Base-by-base conservation (phyloP, 495 filamentous ascomycete genomes). In the Hypoxylon fragiforme region DNA sequence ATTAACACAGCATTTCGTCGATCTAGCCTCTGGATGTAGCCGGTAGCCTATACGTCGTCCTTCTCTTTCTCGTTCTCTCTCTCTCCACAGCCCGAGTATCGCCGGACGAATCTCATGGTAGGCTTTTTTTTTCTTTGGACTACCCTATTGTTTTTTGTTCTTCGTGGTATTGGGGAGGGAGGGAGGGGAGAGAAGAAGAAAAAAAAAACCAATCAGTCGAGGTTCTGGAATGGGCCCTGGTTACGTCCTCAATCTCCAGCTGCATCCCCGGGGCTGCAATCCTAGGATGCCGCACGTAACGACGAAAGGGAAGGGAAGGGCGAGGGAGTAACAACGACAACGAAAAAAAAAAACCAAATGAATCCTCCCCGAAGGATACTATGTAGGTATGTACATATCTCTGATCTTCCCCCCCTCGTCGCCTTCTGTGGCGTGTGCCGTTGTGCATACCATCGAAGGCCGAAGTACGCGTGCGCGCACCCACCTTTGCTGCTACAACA, bases 191-290 rank as follows among this genome's bases (percentile, higher is more conserved):
- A n/a, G n/a, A n/a, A n/a, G n/a, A n/a, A n/a, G n/a, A n/a, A n/a
- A n/a, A n/a, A n/a, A n/a, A n/a, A 46, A 44, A 53, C 44, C 18
- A 39, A 54, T 49, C 54, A 51, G 24, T 45, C 28, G n/a, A 50
- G 52, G 60, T 32, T 52, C 54, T 57, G 38, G 52, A 57, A 51
- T 44, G 58, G 52, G 35, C 43, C 30, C 53, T 54, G 32, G 60
- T 63, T 63, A 52, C 60, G 53, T 63, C 41, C 41, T 54, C 54
- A 58, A 54, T 58, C 46, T 63, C 58, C 48, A 58, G 41, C 46
- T 58, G 60, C 60, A 63, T 48, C 28, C n/a, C 45, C 60, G 60
- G 49, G 60, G 60, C 54, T 58, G 54, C 60, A 63, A 45, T 63
- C 40, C 35, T 26, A 16, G 44, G 54, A 63, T 54, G 60, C 60